phyloP scores from a whole-genome alignment of 1,284 basidiomycete species.

The Vanrija humicola region DNA sequence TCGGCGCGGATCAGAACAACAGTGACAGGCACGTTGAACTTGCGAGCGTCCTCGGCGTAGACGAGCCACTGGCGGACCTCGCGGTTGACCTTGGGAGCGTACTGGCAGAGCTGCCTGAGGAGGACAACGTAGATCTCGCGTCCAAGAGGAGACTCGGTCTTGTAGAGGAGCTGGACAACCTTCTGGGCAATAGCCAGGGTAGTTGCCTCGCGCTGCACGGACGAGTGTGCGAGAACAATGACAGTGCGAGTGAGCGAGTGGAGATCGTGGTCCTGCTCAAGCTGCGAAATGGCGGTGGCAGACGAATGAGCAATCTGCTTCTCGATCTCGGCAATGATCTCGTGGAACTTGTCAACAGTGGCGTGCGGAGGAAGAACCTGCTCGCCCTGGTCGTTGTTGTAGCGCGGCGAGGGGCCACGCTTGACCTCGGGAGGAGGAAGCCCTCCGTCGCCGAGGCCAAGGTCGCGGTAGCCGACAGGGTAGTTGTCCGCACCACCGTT shows the following conservation, averaged over 20 bases:
- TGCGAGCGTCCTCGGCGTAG: slow-evolving; percentile 96
- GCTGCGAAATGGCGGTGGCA: slow-evolving; percentile 58
- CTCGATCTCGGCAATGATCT: slow-evolving; percentile 73
- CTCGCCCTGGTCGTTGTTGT: slow-evolving; percentile 27
- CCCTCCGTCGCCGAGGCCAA: slow-evolving; percentile 19
- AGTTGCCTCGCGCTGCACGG: slow-evolving; percentile 74
- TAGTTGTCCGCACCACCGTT: slow-evolving; percentile 25
- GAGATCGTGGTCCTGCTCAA: slow-evolving; percentile 80
- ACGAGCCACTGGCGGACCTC: slow-evolving; percentile 97
- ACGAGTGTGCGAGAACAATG: slow-evolving; percentile 70
- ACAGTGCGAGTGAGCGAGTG: slow-evolving; percentile 78
- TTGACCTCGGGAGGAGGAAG: slow-evolving; percentile 33
- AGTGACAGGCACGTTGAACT: slow-evolving; percentile 93
- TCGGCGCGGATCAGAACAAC: slow-evolving; percentile 79
- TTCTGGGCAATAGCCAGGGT: slow-evolving; percentile 85
- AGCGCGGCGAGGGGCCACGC: slow-evolving; percentile 31
- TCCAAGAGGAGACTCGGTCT: slow-evolving; percentile 73
- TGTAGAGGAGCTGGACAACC: slow-evolving; percentile 62
- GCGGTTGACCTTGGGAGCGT: slow-evolving; percentile 87
- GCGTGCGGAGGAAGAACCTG: slow-evolving; percentile 33
- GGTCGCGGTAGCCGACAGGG: slow-evolving; percentile 25
- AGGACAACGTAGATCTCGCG: slow-evolving; percentile 87
- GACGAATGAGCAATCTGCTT: slow-evolving; percentile 67
- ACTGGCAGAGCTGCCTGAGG: slow-evolving; percentile 81
- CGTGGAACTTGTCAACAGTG: slow-evolving; percentile 52